Evolutionary conservation across 2,329 filamentous ascomycete genomes (phyloP).

Genomic region (Xylaria sp.): DNA sequence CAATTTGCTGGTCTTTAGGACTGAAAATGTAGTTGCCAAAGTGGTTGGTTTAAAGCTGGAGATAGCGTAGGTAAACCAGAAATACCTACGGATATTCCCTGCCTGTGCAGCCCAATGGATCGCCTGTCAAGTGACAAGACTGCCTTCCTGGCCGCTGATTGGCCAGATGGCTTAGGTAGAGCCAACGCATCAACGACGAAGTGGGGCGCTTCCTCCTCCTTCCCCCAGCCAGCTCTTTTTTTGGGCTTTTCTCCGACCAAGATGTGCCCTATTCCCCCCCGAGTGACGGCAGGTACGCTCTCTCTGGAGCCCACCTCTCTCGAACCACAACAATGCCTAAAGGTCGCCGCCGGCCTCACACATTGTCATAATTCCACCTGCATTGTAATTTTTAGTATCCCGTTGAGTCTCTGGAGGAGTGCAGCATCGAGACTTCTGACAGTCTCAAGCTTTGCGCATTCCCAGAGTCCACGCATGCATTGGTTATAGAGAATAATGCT

Average conservation of each 20-base stretch:
- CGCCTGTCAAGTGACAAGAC: constrained; percentile 38
- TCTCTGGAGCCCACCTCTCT: constrained; percentile 26
- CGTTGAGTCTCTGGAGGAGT: constrained; percentile 26
- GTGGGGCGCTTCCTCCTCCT: constrained; percentile 30
- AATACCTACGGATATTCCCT: constrained; percentile 19
- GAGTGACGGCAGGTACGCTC: constrained; percentile 3
- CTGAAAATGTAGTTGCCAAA: not conserved
- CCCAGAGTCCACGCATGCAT: constrained; percentile 22
- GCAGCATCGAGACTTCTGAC: constrained; percentile 21
- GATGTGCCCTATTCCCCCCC: constrained; percentile 21
- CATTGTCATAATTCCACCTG: constrained; percentile 16
- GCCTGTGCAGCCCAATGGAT: constrained; percentile 29
- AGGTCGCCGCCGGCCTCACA: constrained; percentile 30
- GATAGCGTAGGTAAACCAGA: not conserved
- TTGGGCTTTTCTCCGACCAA: constrained; percentile 19
- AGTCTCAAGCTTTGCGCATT: constrained; percentile 23
- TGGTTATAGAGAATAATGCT: constrained; percentile 14
- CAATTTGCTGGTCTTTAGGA: not conserved
- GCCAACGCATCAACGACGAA: constrained; percentile 48
- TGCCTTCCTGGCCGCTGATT: constrained; percentile 39
- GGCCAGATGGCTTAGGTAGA: constrained; percentile 40
- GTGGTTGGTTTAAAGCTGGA: constrained; percentile 8
- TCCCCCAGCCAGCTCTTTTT: constrained; percentile 42
- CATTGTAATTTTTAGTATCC: constrained; percentile 11
- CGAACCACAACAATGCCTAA: constrained; percentile 41